Evolutionary conservation across 2,329 filamentous ascomycete genomes (phyloP), one percentile per base, ranked within the genome.

Genomic region (Trichoderma sp.): DNA sequence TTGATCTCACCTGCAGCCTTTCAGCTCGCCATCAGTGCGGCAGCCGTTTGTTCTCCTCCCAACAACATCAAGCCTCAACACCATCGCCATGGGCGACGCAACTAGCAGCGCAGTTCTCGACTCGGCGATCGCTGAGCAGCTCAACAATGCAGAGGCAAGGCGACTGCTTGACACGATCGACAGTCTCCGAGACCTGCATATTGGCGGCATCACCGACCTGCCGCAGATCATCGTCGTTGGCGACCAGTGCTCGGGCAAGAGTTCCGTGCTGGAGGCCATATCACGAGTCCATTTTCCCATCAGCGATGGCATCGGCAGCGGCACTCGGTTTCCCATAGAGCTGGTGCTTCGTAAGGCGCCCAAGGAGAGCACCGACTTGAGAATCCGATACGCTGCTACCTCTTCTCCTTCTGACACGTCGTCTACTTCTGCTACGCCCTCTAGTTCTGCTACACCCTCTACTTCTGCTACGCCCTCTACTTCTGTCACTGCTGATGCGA

Each of bases 241-340:
- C 3, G 84, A 89, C 67, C 87, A 89, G 71, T 88, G 84, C 0
- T 84, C 84, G 1, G 88, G 88, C 4, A 91, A 91, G 74, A 89
- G 85, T 67, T 89, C 87, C 0, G 86, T 90, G 0, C 82, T 91
- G 0, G 87, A 90, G 71, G 88, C 87, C 1, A 86, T 91, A 45
- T 88, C 88, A 0, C 83, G 86, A 4, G 81, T 90, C 2, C 80
- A 82, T 0, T 90, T 91, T 69, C 87, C 87, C 0, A 78, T 81
- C 9, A 85, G 87, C 27, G 84, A 86, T 64, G 85, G 82, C 42
- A 73, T 89, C 0, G 90, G 82, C 42, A 73, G 89, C 0, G 90
- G 87, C 74, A 90, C 88, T 0, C 81, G 86, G 0, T 90, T 90
- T 69, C 83, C 87, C 0, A 90, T 87, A 0, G 86, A 90, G 74